Evolutionary conservation across 2,329 filamentous ascomycete genomes (phyloP), one percentile per base, ranked within the genome.

Genomic region (Xylaria sp.): DNA sequence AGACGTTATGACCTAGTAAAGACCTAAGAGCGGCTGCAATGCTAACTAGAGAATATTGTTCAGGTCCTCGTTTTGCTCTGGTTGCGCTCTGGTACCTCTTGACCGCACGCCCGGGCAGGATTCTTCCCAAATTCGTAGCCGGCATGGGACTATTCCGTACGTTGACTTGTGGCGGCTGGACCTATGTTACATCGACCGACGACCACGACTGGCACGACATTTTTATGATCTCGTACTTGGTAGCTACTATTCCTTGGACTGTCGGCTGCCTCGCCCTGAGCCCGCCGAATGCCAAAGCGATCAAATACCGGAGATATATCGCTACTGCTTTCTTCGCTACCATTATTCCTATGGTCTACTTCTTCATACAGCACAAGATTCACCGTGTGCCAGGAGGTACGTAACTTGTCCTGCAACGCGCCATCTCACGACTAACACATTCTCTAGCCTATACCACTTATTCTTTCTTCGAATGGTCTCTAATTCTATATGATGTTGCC

Each of bases 151-250:
- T 97, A 61, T 91, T 98, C 77, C 90, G 96, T 75, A 97, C 95
- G 10, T 83, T 98, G 67, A 97, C 94, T 4, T 99, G 96, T 78
- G 96, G 95, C 75, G 96, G 96, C 67, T 99, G 96, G 95, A 97
- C 96, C 62, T 99, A 98, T 81, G 90, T 99, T 70, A 99, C 96
- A 31, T 98, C 96, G 70, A 99, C 96, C 51, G 96, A 99, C 79
- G 93, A 98, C 79, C 96, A 99, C 81, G 90, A 97, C 81, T 98
- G 94, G 94, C 96, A 99, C 80, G 96, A 99, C 78, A 95, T 98
- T 71, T 95, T 99, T 80, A 99, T 99, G 96, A 97, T 99, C 74
- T 97, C 94, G 15, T 99, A 99, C 81, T 86, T 99, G 65, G 91
- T 99, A 54, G 92, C 93, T 40, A 98, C 96, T 2, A 85, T 99